phyloP scores from a whole-genome alignment of 139 green algal genomes.

The Micractinium sp. region DNA sequence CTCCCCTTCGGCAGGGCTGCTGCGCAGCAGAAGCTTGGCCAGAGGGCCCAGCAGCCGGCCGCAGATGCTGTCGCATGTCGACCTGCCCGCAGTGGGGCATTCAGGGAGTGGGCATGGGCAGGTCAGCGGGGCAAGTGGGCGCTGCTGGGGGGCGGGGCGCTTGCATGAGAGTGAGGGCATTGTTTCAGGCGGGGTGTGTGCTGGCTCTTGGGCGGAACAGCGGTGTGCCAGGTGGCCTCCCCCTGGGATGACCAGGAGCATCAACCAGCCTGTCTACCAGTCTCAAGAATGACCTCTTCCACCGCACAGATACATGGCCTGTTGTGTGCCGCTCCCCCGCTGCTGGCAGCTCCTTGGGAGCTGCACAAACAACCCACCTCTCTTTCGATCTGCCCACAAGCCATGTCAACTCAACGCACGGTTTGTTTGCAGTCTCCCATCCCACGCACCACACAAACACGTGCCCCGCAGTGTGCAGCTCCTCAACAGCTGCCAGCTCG shows the following conservation, averaged over 20 bases:
- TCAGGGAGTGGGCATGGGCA: not conserved
- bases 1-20: not conserved
- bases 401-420: too few species aligned
- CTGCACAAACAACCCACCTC: too few species aligned
- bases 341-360: too few species aligned
- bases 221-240: too few species aligned
- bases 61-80: constrained; percentile 16
- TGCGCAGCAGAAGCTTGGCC: constrained; percentile 5
- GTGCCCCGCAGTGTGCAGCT: not conserved
- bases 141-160: not conserved
- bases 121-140: not conserved
- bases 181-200: too few species aligned
- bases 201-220: too few species aligned
- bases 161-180: too few species aligned
- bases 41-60: constrained; percentile 16
- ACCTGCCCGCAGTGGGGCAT: not conserved
- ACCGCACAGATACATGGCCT: too few species aligned
- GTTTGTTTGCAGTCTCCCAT: not conserved
- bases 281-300: too few species aligned
- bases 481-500: not conserved
- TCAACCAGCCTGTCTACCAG: too few species aligned
- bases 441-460: constrained; percentile 3
- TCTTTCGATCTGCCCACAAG: not conserved
- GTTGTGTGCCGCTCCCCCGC: too few species aligned
- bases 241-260: too few species aligned